Evolutionary conservation across 331 rosid genomes (phyloP).

Genomic region (Quercus lobata): DNA sequence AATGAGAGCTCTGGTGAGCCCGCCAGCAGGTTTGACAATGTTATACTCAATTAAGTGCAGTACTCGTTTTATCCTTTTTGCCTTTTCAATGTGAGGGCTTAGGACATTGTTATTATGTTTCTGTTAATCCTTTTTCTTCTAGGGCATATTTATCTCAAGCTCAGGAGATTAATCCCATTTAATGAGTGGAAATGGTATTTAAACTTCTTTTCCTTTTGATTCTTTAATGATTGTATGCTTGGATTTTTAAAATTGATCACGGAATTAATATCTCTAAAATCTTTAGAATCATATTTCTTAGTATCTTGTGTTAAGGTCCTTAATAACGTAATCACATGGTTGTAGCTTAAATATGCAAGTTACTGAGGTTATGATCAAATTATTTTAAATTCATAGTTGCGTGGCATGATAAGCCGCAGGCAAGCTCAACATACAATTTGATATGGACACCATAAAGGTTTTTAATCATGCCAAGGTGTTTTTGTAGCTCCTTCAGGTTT

Average conservation of each 20-base stretch:
- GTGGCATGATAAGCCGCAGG: not conserved
- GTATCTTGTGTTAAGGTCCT: not conserved
- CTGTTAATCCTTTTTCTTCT: no score
- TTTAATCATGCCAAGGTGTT: not conserved
- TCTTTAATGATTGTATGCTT: no score
- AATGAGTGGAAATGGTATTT: no score
- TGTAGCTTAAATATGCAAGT: not conserved
- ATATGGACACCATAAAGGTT: not conserved
- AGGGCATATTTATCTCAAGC: no score
- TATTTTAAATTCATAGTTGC: not conserved
- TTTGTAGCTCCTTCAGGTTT: not conserved
- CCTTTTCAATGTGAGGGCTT: no score
- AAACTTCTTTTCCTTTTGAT: no score
- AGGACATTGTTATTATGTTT: no score
- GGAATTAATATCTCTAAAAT: not conserved
- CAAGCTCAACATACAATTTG: not conserved
- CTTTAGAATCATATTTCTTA: not conserved
- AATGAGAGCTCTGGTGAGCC: constrained; percentile 90
- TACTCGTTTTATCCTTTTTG: no score
- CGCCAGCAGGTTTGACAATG: constrained; percentile 67
- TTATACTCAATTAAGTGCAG: not conserved
- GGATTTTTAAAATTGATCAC: no score
- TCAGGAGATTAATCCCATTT: no score
- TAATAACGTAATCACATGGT: not conserved
- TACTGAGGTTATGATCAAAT: not conserved